Base-by-base conservation (phyloP, 768 basidiomycete genomes). In the Phlebiopsis gigantea region DNA sequence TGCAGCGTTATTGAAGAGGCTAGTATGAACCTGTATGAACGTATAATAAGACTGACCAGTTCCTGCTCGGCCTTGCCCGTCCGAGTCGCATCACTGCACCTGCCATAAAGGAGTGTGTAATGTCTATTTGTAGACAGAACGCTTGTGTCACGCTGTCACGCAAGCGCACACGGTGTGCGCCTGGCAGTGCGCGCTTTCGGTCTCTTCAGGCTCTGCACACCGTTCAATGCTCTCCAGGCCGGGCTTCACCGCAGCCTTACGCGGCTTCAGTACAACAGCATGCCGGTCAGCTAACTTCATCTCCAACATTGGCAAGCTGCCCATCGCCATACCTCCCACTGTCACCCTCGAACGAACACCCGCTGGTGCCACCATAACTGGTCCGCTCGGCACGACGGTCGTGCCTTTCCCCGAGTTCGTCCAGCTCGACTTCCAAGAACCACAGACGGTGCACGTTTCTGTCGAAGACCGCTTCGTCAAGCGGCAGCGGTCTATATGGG, bases 401-500 rank as follows among this genome's bases (percentile, higher is more conserved):
- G 73, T 86, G 8, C 72, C 76, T 22, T 72, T 84, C 55, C 70
- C 79, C 19, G 67, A 78, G 1, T 79, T 75, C 65, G 74, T 84
- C 69, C 64, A 65, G 25, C 66, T 80, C 55, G 59, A 68, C 6
- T 71, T 71, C 52, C 68, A 67, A 29, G 62, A 71, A 26, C 66
- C 69, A 5, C 61, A 71, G 24, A 66, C 69, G 1, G 58, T 80
- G 34, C 60, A 71, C 4, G 68, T 79, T 30, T 45, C 68, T 24
- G 74, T 81, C 19, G 79, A 87, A 61, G 77, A 93, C 64, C 76
- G 87, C 1, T 75, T 78, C 42, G 68, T 83, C 50, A 89, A 91
- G 69, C 73, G 82, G 52, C 95, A 98, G 71, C 83, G 91, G 43
- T 82, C 87, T 57, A 87, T 91, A 79, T 98, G 96, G 95, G 96